These are phyloP conservation scores for Chlorella variabilis DNA, from an alignment of 163 green algal genomes.

Conservation along the genomic window DNA sequence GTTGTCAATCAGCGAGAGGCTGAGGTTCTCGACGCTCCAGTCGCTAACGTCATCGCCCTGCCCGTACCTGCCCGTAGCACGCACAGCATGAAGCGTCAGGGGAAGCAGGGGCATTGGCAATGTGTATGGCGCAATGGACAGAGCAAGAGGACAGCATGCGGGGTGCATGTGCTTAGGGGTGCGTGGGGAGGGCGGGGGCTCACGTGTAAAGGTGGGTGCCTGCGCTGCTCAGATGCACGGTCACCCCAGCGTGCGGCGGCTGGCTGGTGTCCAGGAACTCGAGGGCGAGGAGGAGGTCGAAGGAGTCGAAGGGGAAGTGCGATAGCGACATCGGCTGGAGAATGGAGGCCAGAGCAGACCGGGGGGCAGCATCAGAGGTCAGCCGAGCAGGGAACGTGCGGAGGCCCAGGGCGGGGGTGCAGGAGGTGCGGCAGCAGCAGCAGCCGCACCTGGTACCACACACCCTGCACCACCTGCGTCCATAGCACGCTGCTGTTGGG, in stretches of 20 bases:
- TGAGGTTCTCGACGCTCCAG: conserved; percentile 6
- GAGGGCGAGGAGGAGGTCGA: neutral
- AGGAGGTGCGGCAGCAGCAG: neutral
- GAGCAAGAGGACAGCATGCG: too few species aligned
- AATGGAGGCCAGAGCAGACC: neutral
- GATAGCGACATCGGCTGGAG: conserved; percentile 22
- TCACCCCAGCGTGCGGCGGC: conserved; percentile 4
- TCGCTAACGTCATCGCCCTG: conserved; percentile 2
- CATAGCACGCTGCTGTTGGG: conserved; percentile 24
- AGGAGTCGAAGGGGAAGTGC: conserved; percentile 22
- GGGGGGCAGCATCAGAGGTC: neutral
- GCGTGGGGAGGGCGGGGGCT: too few species aligned
- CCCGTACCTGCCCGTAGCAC: neutral
- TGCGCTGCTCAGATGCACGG: conserved; percentile 10
- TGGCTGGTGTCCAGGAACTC: conserved; percentile 22
- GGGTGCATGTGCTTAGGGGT: too few species aligned
- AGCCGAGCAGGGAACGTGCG: neutral
- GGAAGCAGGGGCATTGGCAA: too few species aligned
- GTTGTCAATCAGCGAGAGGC: neutral
- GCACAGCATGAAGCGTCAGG: too few species aligned
- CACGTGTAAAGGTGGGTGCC: conserved; percentile 13
- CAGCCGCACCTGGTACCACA: neutral
- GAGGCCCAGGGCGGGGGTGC: neutral
- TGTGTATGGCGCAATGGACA: too few species aligned
- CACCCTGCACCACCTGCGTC: neutral